Evolutionary conservation across 345 rosid species (phyloP).

Genomic region (Melastoma malabathricum): DNA sequence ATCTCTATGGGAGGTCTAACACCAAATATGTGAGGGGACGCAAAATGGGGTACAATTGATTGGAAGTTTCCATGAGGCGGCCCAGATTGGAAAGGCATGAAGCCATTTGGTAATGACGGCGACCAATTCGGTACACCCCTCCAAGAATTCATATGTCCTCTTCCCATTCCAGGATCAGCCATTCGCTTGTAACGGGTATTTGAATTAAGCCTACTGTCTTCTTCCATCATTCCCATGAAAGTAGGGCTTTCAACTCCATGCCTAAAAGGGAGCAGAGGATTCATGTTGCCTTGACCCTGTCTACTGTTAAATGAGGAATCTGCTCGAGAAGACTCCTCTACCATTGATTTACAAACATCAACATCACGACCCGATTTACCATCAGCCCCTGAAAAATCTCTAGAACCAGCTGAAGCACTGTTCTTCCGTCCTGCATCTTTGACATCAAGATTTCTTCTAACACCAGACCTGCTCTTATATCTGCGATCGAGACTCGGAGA

Average conservation of each 20-base stretch:
- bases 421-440: slow-evolving; percentile 66
- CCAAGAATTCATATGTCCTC: slow-evolving; percentile 87
- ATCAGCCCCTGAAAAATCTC: slow-evolving; percentile 43
- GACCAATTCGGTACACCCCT: slow-evolving; percentile 82
- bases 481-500: slow-evolving; percentile 71
- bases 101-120: slow-evolving; percentile 65
- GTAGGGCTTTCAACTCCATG: slow-evolving; percentile 54
- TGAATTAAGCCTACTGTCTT: slow-evolving; percentile 38
- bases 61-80: slow-evolving; percentile 74
- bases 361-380: slow-evolving; percentile 40
- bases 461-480: slow-evolving; percentile 33
- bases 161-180: slow-evolving; percentile 47
- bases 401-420: slow-evolving; percentile 29
- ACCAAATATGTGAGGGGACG: slow-evolving; percentile 57
- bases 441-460: slow-evolving; percentile 49
- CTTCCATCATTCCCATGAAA: slow-evolving; percentile 53
- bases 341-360: slow-evolving; percentile 35
- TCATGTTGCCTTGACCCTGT: slow-evolving; percentile 33
- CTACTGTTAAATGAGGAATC: slow-evolving; percentile 49
- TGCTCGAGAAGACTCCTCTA: slow-evolving; percentile 47
- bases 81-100: slow-evolving; percentile 78
- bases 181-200: slow-evolving; percentile 51
- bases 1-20: slow-evolving; percentile 81
- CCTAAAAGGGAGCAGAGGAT: slow-evolving; percentile 59
- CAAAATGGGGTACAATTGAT: slow-evolving; percentile 65